Evolutionary conservation across 164 flowering plant genomes (phyloP).

Genomic region (Cinnamomum chago): DNA sequence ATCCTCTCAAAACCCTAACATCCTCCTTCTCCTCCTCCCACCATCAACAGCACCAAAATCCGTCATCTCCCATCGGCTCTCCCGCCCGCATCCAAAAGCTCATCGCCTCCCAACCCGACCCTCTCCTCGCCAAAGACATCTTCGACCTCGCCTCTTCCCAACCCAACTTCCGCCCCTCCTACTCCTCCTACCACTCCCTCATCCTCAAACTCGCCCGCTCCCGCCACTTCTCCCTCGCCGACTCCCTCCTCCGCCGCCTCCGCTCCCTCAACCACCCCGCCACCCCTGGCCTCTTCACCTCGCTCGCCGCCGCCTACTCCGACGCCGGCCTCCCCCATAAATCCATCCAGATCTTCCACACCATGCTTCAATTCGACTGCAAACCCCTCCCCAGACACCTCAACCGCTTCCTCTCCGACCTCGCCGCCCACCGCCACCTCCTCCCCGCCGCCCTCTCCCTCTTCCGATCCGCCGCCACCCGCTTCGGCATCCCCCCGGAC

Average conservation of each 20-base stretch:
- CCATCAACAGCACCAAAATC: neutral
- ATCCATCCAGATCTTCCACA: conserved; percentile 49
- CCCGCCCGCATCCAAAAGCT: conserved; percentile 68
- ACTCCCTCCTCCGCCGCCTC: conserved; percentile 35
- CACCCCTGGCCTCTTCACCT: conserved; percentile 46
- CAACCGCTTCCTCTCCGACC: conserved; percentile 46
- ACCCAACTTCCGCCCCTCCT: conserved; percentile 65
- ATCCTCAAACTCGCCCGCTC: conserved; percentile 73
- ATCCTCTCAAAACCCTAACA: neutral
- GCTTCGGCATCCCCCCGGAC: conserved; percentile 47
- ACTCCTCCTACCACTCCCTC: conserved; percentile 59
- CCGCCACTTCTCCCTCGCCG: conserved; percentile 52
- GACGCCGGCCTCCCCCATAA: conserved; percentile 59
- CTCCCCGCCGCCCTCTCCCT: conserved; percentile 53
- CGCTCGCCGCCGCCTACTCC: conserved; percentile 49
- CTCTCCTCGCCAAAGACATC: conserved; percentile 85
- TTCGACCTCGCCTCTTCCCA: conserved; percentile 71
- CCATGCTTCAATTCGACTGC: conserved; percentile 51
- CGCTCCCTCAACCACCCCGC: conserved; percentile 26
- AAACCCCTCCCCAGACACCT: conserved; percentile 62
- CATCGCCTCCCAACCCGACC: conserved; percentile 71
- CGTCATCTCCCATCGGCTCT: conserved; percentile 23
- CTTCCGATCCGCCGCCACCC: conserved; percentile 48
- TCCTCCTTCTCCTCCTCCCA: neutral
- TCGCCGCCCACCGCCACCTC: conserved; percentile 45